phyloP scores from a whole-genome alignment of 2,329 filamentous ascomycete genomes.

The Elsinoe arachidis region DNA sequence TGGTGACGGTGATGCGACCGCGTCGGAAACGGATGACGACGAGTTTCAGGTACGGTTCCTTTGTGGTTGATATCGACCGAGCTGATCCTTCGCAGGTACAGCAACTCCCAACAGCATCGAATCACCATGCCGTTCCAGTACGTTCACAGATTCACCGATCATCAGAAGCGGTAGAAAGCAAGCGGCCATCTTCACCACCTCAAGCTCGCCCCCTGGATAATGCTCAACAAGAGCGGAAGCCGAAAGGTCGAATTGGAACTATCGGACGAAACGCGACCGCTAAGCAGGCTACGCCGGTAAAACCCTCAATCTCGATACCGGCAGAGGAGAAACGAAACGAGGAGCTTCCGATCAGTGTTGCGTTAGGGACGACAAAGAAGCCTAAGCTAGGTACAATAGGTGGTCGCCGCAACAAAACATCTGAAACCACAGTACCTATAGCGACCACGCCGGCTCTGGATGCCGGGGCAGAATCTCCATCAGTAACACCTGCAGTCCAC shows the following conservation, averaged over 20 bases:
- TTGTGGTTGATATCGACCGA: too few species aligned
- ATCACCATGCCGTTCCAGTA: not conserved
- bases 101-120: not conserved
- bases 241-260: constrained; percentile 13
- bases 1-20: not conserved
- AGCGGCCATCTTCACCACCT: too few species aligned
- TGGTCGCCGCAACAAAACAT: constrained; percentile 15
- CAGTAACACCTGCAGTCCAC: too few species aligned
- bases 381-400: constrained; percentile 20
- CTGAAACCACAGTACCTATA: not conserved
- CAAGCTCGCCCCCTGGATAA: too few species aligned
- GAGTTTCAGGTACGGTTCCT: constrained; percentile 21
- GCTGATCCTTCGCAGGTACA: not conserved
- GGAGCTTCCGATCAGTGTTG: not conserved
- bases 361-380: constrained; percentile 6
- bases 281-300: not conserved
- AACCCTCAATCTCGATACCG: not conserved
- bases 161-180: not conserved
- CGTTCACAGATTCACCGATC: not conserved
- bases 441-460: not conserved
- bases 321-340: too few species aligned
- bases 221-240: not conserved
- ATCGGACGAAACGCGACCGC: constrained; percentile 16
- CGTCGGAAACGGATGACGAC: constrained; percentile 30
- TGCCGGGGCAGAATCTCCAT: not conserved